Evolutionary conservation across 345 rosid genomes (phyloP).

Genomic region (rapeseed (Brassica napus)): DNA sequence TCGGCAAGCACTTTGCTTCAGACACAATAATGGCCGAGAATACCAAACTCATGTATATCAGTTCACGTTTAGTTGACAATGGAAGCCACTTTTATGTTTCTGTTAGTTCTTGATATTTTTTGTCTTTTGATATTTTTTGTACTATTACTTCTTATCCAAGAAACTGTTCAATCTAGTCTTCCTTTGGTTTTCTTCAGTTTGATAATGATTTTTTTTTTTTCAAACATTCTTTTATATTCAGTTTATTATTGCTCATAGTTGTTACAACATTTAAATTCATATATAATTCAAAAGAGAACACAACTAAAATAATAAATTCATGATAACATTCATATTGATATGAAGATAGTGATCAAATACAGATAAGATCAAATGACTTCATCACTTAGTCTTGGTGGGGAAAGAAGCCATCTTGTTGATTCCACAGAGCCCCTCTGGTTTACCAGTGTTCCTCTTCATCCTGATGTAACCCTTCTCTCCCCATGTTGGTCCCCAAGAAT

Average conservation of each 20-base stretch:
- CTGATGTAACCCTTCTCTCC: conserved; percentile 82
- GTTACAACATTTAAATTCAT: conserved; percentile 9
- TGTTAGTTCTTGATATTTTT: not conserved
- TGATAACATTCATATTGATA: conserved; percentile 11
- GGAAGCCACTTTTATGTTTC: not conserved
- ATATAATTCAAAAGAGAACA: not conserved
- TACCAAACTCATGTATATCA: not conserved
- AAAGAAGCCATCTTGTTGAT: conserved; percentile 88
- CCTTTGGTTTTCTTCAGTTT: not conserved
- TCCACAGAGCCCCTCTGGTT: conserved; percentile 73
- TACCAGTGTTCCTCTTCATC: conserved; percentile 78
- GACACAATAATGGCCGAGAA: not conserved
- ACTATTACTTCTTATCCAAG: not conserved
- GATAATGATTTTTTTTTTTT: not conserved
- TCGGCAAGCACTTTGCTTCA: conserved; percentile 27
- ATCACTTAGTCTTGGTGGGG: conserved; percentile 55
- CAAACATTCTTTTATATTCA: not conserved
- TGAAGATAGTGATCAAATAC: conserved; percentile 2
- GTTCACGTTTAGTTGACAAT: conserved; percentile 2
- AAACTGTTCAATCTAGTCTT: not conserved
- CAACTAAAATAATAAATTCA: not conserved
- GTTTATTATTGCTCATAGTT: not conserved
- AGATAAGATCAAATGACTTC: conserved; percentile 7
- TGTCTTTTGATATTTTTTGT: not conserved
- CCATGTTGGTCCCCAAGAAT: conserved; percentile 86